Evolutionary conservation across 2,329 filamentous ascomycete species (phyloP), one percentile per base, ranked within the genome.

Genomic region (Cercospora janseana): DNA sequence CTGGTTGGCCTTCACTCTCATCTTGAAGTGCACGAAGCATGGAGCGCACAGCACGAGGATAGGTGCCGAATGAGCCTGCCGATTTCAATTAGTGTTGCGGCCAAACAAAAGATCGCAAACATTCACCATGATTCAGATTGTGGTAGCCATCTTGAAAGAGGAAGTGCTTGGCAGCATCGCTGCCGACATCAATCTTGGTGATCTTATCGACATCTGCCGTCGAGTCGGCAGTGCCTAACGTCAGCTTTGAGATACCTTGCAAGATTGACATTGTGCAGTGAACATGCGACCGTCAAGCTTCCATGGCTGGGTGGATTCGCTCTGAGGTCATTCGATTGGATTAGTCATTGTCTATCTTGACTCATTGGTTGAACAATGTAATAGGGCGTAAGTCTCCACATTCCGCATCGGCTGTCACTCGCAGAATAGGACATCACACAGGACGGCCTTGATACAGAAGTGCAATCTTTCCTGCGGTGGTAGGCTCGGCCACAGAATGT

Each of bases 111-210:
- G 24, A 50, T 35, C 5, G 9, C n/a, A 8, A 13, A 16, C 10
- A 53, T 65, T 58, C 71, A 87, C 87, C 88, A 64, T 94, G 86
- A 67, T 94, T 94, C 46, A 94, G 72, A 63, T 89, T 90, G 44
- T 74, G 76, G 66, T 81, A 89, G n/a, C 74, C 73, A 0, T 80
- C 75, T 40, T 82, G 80, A 52, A 91, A 80, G n/a, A 82, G 69
- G 65, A 92, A 93, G 28, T 87, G 77, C 55, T 82, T 77, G 50
- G 77, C 75, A 61, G 86, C 62, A 21, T 64, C 63, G 42, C 50
- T 52, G 9, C 68, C 68, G 46, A 66, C 69, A 37, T 65, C 58
- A 23, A 69, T 64, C 12, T 21, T 38, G 7, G 41, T 38, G 32
- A 53, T 45, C 8, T 31, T 35, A 8, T 52, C 46, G 13, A 55